These are phyloP conservation scores for Saturnispora ahearnii DNA, from an alignment of 805 yeast genomes.

Conservation along the genomic window DNA sequence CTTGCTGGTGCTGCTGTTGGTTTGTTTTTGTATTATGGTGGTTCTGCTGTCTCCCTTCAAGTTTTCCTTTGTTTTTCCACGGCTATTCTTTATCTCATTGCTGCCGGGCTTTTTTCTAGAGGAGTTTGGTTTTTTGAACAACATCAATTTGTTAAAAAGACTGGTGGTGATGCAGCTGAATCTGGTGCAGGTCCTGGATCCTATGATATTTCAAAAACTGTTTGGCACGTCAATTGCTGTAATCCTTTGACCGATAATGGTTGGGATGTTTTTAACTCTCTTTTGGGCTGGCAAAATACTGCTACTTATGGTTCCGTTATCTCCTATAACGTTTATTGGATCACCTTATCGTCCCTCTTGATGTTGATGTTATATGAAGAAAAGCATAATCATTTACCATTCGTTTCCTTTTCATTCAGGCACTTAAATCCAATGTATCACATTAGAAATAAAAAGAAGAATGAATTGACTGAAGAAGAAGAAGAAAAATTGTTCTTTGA, in stretches of 20 bases:
- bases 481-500: slow-evolving; percentile 41
- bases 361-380: slow-evolving; percentile 72
- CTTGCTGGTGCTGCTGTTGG: slow-evolving; percentile 74
- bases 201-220: slow-evolving; percentile 66
- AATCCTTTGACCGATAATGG: slow-evolving; percentile 87
- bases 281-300: slow-evolving; percentile 95
- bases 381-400: slow-evolving; percentile 73
- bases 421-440: slow-evolving; percentile 65
- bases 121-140: slow-evolving; percentile 85
- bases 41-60: slow-evolving; percentile 76
- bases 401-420: slow-evolving; percentile 37
- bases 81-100: slow-evolving; percentile 75
- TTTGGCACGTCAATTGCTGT: slow-evolving; percentile 97
- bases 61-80: slow-evolving; percentile 82
- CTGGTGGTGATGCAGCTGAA: slow-evolving; percentile 96
- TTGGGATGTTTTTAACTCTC: slow-evolving; percentile 94
- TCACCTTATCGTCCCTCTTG: slow-evolving; percentile 48
- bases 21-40: slow-evolving; percentile 64
- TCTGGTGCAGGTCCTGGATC: slow-evolving; percentile 93
- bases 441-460: slow-evolving; percentile 58
- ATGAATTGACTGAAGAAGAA: slow-evolving; percentile 45
- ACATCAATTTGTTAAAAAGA: slow-evolving; percentile 48
- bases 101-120: slow-evolving; percentile 90
- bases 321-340: slow-evolving; percentile 86
- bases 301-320: slow-evolving; percentile 91